These are phyloP conservation scores for Bonia amplexicaulis DNA, from an alignment of 176 grass and related monocot species.

Conservation along the genomic window DNA sequence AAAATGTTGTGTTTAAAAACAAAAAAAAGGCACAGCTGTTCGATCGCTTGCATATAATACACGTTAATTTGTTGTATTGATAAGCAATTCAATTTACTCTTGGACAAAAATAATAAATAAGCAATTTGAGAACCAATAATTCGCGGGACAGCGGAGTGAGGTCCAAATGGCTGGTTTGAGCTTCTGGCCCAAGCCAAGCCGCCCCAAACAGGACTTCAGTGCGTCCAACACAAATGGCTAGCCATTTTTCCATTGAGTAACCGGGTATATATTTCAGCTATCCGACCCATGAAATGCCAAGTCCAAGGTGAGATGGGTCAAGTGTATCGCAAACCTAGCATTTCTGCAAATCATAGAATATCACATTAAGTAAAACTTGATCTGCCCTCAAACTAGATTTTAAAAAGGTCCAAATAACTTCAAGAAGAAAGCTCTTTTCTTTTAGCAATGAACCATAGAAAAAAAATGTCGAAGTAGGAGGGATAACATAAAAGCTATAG, in stretches of 20 bases:
- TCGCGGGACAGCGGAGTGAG: not conserved
- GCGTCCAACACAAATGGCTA: not conserved
- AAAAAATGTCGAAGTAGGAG: not conserved
- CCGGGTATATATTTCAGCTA: not conserved
- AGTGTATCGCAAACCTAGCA: no score
- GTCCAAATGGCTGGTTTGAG: not conserved
- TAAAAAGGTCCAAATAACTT: not conserved
- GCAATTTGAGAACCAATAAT: no score
- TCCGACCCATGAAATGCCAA: not conserved
- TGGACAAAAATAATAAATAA: not conserved
- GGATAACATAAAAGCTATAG: slow-evolving; percentile 29
- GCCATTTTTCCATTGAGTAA: not conserved
- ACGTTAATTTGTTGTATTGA: not conserved
- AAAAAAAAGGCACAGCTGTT: not conserved
- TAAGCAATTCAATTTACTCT: not conserved
- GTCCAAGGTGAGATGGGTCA: no score
- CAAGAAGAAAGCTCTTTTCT: not conserved
- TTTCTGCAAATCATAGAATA: no score
- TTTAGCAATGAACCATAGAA: not conserved
- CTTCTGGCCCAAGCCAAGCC: not conserved
- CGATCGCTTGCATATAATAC: no score
- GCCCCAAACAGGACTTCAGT: not conserved
- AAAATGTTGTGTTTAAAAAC: not conserved
- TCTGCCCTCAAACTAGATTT: not conserved
- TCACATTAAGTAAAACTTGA: not conserved